These are phyloP conservation scores for Chlamydomonas incerta DNA, from an alignment of 139 green algal genomes.

Conservation along the genomic window DNA sequence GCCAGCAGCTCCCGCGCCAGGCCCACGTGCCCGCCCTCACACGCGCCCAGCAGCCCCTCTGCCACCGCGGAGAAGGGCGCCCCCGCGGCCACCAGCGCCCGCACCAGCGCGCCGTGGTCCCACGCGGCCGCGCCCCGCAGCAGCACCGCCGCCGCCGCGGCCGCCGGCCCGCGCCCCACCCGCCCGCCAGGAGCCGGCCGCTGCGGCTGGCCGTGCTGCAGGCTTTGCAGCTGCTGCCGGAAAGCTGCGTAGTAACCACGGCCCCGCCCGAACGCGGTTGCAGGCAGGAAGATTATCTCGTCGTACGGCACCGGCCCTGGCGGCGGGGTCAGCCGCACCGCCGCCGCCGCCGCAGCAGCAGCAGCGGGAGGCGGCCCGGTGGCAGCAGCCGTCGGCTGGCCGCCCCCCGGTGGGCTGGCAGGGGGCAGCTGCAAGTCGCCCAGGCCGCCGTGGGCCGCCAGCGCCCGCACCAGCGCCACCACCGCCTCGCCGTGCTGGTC, in stretches of 20 bases:
- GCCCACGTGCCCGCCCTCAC: background rate
- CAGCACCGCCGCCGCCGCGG: background rate
- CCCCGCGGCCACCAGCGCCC: background rate
- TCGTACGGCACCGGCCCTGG: no score
- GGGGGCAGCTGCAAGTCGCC: background rate
- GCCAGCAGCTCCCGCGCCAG: conserved; percentile 1
- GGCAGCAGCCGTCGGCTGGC: background rate
- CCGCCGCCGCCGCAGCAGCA: no score
- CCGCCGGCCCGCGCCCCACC: background rate
- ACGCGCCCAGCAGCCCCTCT: conserved; percentile 7
- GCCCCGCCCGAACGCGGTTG: no score
- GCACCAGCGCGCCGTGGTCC: conserved; percentile 9
- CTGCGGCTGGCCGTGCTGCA: no score
- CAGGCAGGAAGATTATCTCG: no score
- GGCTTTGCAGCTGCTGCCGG: no score
- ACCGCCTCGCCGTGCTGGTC: background rate
- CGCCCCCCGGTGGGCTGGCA: background rate
- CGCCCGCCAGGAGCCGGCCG: no score
- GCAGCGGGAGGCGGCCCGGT: no score
- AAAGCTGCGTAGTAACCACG: no score
- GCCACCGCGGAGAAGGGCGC: background rate
- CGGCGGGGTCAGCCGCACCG: no score
- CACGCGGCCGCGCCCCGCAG: background rate
- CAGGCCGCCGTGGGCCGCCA: conserved; percentile 10
- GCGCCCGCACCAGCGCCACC: background rate